phyloP scores from a whole-genome alignment of 768 basidiomycete species.

The Gymnopilus dilepis region DNA sequence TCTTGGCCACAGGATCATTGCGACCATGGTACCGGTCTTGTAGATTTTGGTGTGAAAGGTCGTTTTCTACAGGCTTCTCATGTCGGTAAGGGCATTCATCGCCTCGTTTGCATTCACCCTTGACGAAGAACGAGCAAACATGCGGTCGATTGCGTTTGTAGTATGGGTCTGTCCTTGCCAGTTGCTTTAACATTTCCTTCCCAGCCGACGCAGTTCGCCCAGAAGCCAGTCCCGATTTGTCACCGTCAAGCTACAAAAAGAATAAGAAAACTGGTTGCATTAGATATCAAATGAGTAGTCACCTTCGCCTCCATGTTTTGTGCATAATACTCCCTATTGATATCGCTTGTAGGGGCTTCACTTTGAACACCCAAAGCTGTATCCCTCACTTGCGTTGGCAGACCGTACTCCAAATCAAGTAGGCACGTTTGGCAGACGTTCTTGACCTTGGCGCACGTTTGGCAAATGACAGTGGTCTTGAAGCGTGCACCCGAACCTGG shows the following conservation, averaged over 20 bases:
- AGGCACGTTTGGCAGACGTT: conserved; percentile 98
- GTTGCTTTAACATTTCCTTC: conserved; percentile 95
- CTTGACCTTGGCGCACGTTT: conserved; percentile 95
- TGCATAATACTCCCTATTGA: conserved; percentile 95
- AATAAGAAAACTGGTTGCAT: background rate
- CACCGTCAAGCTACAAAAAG: conserved; percentile 63
- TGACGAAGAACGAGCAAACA: conserved; percentile 92
- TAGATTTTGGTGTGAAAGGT: conserved; percentile 89
- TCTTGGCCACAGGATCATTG: conserved; percentile 93
- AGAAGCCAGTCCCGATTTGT: conserved; percentile 68
- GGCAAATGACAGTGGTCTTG: conserved; percentile 97
- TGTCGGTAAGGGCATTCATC: conserved; percentile 95
- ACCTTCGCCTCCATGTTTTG: conserved; percentile 92
- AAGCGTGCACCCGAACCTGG: conserved; percentile 91
- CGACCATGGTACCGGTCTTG: conserved; percentile 92
- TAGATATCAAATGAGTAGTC: conserved; percentile 25
- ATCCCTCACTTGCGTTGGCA: conserved; percentile 97
- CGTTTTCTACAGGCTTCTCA: conserved; percentile 85
- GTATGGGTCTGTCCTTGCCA: conserved; percentile 95
- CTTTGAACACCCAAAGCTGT: conserved; percentile 86
- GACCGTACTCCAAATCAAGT: conserved; percentile 92
- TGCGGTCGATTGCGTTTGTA: conserved; percentile 97
- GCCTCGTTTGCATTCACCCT: conserved; percentile 94
- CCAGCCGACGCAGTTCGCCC: conserved; percentile 76
- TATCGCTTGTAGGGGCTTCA: conserved; percentile 94